Base-by-base conservation (phyloP, 768 basidiomycete species). In the Leccinum boreale region DNA sequence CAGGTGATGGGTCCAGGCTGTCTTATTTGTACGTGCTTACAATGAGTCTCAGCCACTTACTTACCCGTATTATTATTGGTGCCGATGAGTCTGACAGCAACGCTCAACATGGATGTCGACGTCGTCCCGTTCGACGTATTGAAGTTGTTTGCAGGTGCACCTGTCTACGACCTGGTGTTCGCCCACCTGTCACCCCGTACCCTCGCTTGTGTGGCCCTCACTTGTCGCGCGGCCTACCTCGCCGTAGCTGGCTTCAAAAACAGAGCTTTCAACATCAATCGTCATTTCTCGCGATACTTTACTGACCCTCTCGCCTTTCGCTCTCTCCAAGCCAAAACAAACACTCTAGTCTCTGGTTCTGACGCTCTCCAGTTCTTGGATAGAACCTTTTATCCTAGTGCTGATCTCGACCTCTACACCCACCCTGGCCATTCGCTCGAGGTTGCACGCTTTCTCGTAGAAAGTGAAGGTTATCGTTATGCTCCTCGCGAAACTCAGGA, bases 371-470 rank as follows among this genome's bases (percentile, higher is more conserved):
- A 85, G 51, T 81, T 83, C 60, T 72, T 85, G 44, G 77, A 79
- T 50, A 64, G 81, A 17, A 61, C 70, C 0, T 67, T 68, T 36
- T 83, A 81, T 58, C 69, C 74, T 3, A 73, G 73, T 4, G 74
- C 82, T 0, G 83, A 85, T 59, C 75, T 85, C 8, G 84, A 85
- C 54, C 39, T 85, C 4, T 84, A 84, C 63, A 69, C 74, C 15
- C 68, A 76, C 7, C 70, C 74, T 3, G 64, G 67, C 0, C 62
- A 67, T 35, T 65, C 70, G 42, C 46, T 57, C 12, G 68, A 71
- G 23, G 66, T 83, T 5, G 74, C 71, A 0, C 48, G 47, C 8
- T 81, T 76, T 68, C 63, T 83, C 0, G 35, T 67, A 0, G 50
- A 60, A 15, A 28, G 10, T 7, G 63, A 70, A 5, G 75, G 74